Evolutionary conservation across 164 flowering plant species (phyloP).

Genomic region (Echeveria elegans): DNA sequence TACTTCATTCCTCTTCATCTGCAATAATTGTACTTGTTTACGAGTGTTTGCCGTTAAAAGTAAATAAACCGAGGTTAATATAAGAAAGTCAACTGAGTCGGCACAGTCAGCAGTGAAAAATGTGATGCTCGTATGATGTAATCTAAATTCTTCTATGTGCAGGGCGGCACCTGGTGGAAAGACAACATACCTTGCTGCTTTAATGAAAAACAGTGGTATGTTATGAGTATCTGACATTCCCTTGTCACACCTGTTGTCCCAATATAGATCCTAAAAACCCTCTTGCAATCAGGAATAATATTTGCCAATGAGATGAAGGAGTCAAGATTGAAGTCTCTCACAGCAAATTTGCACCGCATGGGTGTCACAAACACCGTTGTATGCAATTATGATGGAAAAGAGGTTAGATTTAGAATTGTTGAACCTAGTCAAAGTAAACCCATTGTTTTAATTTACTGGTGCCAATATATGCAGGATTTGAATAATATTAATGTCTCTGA

Average conservation of each 20-base stretch:
- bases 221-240: slow-evolving; percentile 5
- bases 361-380: slow-evolving; percentile 92
- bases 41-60: no score
- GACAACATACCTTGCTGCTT: slow-evolving; percentile 93
- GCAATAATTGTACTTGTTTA: background rate
- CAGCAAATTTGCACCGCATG: slow-evolving; percentile 89
- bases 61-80: no score
- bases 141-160: no score
- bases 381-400: slow-evolving; percentile 86
- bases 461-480: no score
- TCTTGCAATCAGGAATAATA: slow-evolving; percentile 41
- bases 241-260: background rate
- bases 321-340: slow-evolving; percentile 74
- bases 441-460: background rate
- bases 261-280: background rate
- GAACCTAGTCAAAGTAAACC: background rate
- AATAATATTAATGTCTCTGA: background rate
- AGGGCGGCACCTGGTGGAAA: slow-evolving; percentile 99
- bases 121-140: no score
- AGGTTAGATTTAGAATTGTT: slow-evolving; percentile 39
- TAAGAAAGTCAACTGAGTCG: no score
- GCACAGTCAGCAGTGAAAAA: no score
- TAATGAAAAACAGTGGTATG: slow-evolving; percentile 97
- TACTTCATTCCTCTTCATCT: background rate
- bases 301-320: slow-evolving; percentile 95